phyloP scores from a whole-genome alignment of 306 rosid species.

The peach (Prunus persica) region DNA sequence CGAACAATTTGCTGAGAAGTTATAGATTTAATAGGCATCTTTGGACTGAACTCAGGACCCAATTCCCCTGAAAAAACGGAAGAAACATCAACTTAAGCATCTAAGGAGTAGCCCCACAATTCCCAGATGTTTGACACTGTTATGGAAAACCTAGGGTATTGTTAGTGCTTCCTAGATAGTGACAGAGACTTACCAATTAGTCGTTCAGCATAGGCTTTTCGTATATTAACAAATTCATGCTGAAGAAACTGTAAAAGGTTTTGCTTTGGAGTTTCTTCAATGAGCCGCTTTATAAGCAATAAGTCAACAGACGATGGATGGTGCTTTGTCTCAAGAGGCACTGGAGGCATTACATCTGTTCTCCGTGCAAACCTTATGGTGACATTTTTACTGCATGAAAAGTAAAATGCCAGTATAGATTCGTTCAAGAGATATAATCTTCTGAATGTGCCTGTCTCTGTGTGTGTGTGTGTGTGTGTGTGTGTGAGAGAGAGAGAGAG shows the following conservation, averaged over 20 bases:
- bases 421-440: conserved; percentile 13
- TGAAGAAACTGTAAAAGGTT: conserved; percentile 90
- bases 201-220: conserved; percentile 82
- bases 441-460: neutral
- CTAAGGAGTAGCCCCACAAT: neutral
- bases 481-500: conserved; percentile 18
- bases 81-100: neutral
- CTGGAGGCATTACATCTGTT: conserved; percentile 96
- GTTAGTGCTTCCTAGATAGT: neutral
- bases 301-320: conserved; percentile 95
- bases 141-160: neutral
- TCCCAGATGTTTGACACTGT: neutral
- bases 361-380: conserved; percentile 85
- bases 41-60: conserved; percentile 80
- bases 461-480: neutral
- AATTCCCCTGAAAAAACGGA: conserved; percentile 63
- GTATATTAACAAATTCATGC: conserved; percentile 86
- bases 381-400: conserved; percentile 69
- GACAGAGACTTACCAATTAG: conserved; percentile 60
- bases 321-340: conserved; percentile 92
- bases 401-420: conserved; percentile 11
- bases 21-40: conserved; percentile 72
- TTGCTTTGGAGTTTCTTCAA: conserved; percentile 78
- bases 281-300: conserved; percentile 81
- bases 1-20: conserved; percentile 93